Conservation (phyloP, 2,329 filamentous ascomycete species). For the Pseudogymnoascus sp. region DNA sequence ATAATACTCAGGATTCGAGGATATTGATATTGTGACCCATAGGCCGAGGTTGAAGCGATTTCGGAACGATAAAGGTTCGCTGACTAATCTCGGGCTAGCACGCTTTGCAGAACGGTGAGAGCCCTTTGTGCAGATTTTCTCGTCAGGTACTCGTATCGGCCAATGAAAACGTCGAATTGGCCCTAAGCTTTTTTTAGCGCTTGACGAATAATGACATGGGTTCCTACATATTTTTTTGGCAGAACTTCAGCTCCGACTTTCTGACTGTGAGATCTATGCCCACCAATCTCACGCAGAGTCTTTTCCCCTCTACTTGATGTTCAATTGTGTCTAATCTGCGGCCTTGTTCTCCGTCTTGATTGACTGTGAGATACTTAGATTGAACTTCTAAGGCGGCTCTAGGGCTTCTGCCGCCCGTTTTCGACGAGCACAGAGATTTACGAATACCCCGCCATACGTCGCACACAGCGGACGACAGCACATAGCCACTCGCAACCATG, state of each 20-base stretch:
- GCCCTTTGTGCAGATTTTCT: constrained; percentile 8
- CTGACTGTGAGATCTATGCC: neutral
- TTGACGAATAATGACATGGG: neutral
- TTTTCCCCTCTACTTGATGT: constrained; percentile 7
- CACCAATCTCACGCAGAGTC: constrained; percentile 7
- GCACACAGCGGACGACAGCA: neutral
- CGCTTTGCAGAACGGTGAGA: constrained; percentile 3
- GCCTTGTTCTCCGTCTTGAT: constrained; percentile 9
- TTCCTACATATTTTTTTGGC: constrained; percentile 5
- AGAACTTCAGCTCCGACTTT: constrained; percentile 2
- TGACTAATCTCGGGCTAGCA: neutral
- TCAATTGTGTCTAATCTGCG: constrained; percentile 5
- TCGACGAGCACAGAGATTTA: constrained; percentile 4
- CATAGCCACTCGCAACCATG: constrained; percentile 11
- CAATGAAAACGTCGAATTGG: constrained; percentile 1
- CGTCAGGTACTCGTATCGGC: neutral
- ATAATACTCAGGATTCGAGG: neutral
- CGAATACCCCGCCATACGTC: constrained; percentile 8
- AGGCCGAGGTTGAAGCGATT: neutral
- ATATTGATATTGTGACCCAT: neutral
- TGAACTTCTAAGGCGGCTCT: constrained; percentile 10
- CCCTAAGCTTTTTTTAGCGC: constrained; percentile 10
- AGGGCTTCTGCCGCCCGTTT: constrained; percentile 6
- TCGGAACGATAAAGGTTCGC: neutral
- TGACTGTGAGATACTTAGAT: constrained; percentile 6